Base-by-base conservation (phyloP, 805 yeast genomes). In the Saturnispora bothae region DNA sequence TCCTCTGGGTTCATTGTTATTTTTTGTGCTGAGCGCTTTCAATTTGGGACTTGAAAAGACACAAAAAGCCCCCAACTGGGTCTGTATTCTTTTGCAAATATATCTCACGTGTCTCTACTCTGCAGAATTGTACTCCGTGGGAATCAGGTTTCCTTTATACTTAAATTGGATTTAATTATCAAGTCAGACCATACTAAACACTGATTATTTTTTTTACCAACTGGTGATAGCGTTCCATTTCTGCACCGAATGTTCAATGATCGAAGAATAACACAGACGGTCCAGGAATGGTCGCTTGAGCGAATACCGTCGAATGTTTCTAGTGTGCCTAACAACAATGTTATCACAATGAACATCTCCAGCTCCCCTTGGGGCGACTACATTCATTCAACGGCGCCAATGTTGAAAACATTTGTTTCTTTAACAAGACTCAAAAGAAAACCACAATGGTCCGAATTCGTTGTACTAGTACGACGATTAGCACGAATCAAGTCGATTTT, bases 1-100 rank as follows among this genome's bases (percentile, higher is more conserved):
- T 6, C 40, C 40, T 9, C 31, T 30, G 35, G 31, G 31, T 25
- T 37, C 40, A 31, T 9, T 32, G 13, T 8, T 21, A 9, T 32
- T 29, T 26, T 37, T 37, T 18, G 15, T 37, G 4, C 7, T 32
- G 14, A 22, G 30, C 25, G 40, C 35, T 15, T 15, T 31, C 8
- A 19, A 31, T 32, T 26, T 37, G 29, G 14, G 25, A 14, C n/a
- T 37, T 5, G 40, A 37, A 21, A 28, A 22, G 7, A 16, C 12
- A 16, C 6, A 21, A 12, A 23, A 18, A 23, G 15, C 10, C 12
- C 22, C 5, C n/a, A 25, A 33, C 15, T 30, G 20, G 12, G 4
- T 37, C 12, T 19, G 15, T 9, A 31, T 37, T 19, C 10, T 31
- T 3, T 4, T 37, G 5, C 40, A 37, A 28, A 3, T 37, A 16